phyloP scores from a whole-genome alignment of 768 basidiomycete genomes.

The Phanerochaete carnosa region DNA sequence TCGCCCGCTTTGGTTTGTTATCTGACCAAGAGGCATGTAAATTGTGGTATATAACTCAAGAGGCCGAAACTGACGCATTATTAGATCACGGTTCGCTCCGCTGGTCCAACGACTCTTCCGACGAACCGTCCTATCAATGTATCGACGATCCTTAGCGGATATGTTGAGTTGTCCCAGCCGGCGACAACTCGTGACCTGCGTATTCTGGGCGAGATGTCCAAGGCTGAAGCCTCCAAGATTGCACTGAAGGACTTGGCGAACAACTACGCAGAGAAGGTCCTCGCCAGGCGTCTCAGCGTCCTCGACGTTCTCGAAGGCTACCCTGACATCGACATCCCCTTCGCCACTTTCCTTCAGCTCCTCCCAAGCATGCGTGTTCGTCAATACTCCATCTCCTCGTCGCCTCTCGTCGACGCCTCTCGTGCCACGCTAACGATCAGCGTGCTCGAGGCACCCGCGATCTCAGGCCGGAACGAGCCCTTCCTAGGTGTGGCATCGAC shows the following conservation, averaged over 20 bases:
- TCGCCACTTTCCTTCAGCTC: slow-evolving; percentile 37
- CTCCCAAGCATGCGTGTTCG: slow-evolving; percentile 47
- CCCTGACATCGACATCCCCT: slow-evolving; percentile 33
- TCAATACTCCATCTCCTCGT: slow-evolving; percentile 53
- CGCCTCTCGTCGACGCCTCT: slow-evolving; percentile 40
- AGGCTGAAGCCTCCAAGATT: slow-evolving; percentile 19
- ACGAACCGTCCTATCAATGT: slow-evolving; percentile 34
- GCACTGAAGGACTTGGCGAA: slow-evolving; percentile 27
- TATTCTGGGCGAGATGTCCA: slow-evolving; percentile 27
- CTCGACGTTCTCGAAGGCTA: slow-evolving; percentile 40
- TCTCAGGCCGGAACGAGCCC: slow-evolving; percentile 26
- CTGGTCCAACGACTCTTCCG: slow-evolving; percentile 38
- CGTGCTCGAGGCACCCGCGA: slow-evolving; percentile 36
- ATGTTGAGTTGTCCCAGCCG: slow-evolving; percentile 46
- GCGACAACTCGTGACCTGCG: slow-evolving; percentile 40
- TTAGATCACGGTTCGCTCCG: slow-evolving; percentile 33
- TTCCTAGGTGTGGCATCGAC: slow-evolving; percentile 46
- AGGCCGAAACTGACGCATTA: neutral
- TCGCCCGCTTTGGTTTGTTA: slow-evolving; percentile 34
- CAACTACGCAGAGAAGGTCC: slow-evolving; percentile 31
- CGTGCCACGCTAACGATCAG: slow-evolving; percentile 42
- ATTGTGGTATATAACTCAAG: neutral
- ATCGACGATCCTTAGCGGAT: slow-evolving; percentile 37
- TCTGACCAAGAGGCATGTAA: slow-evolving; percentile 35
- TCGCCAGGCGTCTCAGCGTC: slow-evolving; percentile 35